Evolutionary conservation across 139 green algal species (phyloP).

Genomic region (Chlamydomonas schloesseri): DNA sequence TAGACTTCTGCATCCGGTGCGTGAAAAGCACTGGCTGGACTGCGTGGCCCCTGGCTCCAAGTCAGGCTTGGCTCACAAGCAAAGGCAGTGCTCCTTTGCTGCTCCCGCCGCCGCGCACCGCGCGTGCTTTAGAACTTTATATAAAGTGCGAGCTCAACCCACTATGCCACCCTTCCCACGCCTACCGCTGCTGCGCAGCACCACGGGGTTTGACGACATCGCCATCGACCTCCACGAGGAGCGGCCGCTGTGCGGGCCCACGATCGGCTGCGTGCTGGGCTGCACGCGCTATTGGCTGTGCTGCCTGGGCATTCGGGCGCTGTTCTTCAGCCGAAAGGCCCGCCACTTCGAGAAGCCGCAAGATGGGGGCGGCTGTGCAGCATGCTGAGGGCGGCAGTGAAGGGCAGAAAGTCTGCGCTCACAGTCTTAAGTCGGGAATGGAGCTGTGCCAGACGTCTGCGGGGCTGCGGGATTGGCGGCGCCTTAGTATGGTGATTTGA

Average conservation of each 20-base stretch:
- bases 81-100: no score
- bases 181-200: not conserved
- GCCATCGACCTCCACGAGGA: constrained; percentile 55
- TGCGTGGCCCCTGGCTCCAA: no score
- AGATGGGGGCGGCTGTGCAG: constrained; percentile 34
- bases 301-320: constrained; percentile 51
- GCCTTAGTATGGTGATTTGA: no score
- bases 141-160: no score
- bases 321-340: constrained; percentile 47
- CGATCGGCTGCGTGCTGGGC: constrained; percentile 52
- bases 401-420: no score
- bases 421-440: no score
- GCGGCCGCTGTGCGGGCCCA: constrained; percentile 35
- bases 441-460: no score
- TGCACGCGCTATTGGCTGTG: constrained; percentile 55
- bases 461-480: no score
- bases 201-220: constrained; percentile 57
- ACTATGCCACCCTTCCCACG: not conserved
- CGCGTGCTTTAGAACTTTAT: no score
- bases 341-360: constrained; percentile 40
- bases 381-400: not conserved
- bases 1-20: constrained; percentile 54
- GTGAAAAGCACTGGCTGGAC: no score
- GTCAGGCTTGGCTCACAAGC: no score
- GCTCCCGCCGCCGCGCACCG: no score